phyloP scores from a whole-genome alignment of 345 rosid species.

The Lepidium sativum region DNA sequence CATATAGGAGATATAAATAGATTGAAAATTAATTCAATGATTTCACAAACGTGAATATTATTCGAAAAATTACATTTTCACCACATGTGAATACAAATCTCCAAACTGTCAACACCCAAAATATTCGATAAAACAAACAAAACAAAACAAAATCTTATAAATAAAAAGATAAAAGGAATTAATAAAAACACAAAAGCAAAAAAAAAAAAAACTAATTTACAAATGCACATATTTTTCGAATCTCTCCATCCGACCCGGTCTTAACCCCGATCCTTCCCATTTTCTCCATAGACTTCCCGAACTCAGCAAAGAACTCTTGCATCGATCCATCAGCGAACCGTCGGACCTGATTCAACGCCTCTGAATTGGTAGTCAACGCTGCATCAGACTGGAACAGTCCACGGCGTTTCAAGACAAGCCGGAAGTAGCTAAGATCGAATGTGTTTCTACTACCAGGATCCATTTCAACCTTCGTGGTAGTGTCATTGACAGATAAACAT shows the following conservation, averaged over 20 bases:
- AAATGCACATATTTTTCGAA: conserved; percentile 49
- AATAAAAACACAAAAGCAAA: background rate
- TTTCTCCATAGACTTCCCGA: conserved; percentile 60
- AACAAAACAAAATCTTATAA: background rate
- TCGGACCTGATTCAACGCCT: conserved; percentile 34
- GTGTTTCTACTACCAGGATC: conserved; percentile 69
- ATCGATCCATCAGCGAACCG: conserved; percentile 41
- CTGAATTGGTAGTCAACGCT: conserved; percentile 41
- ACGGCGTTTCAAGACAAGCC: conserved; percentile 44
- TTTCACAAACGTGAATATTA: conserved; percentile 7
- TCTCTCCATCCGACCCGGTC: conserved; percentile 57
- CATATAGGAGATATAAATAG: no score
- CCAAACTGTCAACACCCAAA: background rate
- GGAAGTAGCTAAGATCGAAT: conserved; percentile 61
- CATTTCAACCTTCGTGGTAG: conserved; percentile 58
- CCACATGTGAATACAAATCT: background rate
- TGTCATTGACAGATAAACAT: conserved; percentile 43
- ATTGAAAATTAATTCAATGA: background rate
- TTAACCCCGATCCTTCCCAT: conserved; percentile 54
- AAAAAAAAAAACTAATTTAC: conserved; percentile 30
- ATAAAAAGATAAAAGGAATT: background rate
- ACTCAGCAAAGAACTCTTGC: conserved; percentile 42
- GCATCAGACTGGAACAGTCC: conserved; percentile 71
- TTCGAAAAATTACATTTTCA: conserved; percentile 4
- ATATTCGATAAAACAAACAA: background rate